Evolutionary conservation across 2,329 filamentous ascomycete genomes (phyloP), one percentile per base, ranked within the genome.

Genomic region (Xylaria sp.): DNA sequence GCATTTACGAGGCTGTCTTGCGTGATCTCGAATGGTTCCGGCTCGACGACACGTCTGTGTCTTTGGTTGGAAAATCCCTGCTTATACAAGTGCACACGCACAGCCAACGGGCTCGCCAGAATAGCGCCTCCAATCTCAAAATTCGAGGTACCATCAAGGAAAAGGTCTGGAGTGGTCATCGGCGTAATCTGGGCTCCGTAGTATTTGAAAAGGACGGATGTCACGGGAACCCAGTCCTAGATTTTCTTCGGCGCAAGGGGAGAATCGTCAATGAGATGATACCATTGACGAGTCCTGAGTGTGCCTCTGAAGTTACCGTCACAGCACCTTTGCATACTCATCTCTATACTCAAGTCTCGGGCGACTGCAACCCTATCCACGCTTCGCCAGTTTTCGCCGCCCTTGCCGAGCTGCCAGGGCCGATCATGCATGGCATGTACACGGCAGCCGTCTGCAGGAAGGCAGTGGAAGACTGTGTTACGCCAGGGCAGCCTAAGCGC

Each of bases 391-490:
- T 97, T 54, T 99, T 99, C 80, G 91, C 95, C 25, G 93, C 87
- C 79, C 98, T 98, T 71, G 95, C 95, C 74, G 95, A 93, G 76
- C 85, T 99, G 17, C 93, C 93, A 1, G 95, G 95, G 49, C 98
- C 95, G 43, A 99, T 99, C 73, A 98, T 95, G 1, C 95, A 99
- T 75, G 95, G 95, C 75, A 99, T 99, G 95, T 99, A 98, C 83
- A 95, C 93, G 1, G 98, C 94, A 78, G 95, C 95, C 67, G 92
- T 95, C 37, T 94, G 98, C 29, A 90, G 95, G 71, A 96, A 92
- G 74, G 83, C 98, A 52, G 93, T 99, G 3, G 95, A 99, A 83
- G 98, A 93, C 0, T 98, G 95, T 93, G 95, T 95, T 47, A 94
- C 94, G 0, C 95, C 99, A 81, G 99, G 99, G 83, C 94, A 98